These are phyloP conservation scores for Trichoderma asperellum DNA, from an alignment of 2,329 filamentous ascomycete genomes.

Conservation along the genomic window DNA sequence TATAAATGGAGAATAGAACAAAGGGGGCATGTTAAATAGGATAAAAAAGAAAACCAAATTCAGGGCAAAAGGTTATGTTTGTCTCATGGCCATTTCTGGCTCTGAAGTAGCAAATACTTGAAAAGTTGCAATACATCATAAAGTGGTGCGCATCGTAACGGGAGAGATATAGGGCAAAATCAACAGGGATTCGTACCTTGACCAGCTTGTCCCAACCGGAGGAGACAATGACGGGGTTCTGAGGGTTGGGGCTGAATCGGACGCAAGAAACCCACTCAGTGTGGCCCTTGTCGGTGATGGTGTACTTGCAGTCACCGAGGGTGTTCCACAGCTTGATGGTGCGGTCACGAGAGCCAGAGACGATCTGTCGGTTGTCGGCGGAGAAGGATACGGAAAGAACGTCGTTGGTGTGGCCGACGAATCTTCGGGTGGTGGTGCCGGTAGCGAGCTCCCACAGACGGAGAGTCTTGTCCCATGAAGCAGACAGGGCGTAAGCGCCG, in stretches of 20 bases:
- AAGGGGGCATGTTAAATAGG: not conserved
- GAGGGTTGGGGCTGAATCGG: conserved; percentile 99
- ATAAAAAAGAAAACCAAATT: conserved; percentile 49
- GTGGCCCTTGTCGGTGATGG: conserved; percentile 99
- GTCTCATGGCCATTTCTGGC: conserved; percentile 91
- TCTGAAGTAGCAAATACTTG: conserved; percentile 99
- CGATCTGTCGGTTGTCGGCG: conserved; percentile 99
- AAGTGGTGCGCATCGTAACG: conserved; percentile 36
- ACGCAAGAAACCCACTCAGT: conserved; percentile 99
- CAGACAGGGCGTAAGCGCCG: conserved; percentile 97
- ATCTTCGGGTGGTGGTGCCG: conserved; percentile 95
- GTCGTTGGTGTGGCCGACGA: conserved; percentile 99
- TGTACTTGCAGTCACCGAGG: conserved; percentile 99
- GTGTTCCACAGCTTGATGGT: conserved; percentile 99
- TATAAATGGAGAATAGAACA: too few relatives aligned
- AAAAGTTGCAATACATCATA: conserved; percentile 87
- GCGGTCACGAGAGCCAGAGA: conserved; percentile 96
- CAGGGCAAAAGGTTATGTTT: conserved; percentile 85
- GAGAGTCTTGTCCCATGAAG: conserved; percentile 99
- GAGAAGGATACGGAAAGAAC: conserved; percentile 99
- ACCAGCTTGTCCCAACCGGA: conserved; percentile 99
- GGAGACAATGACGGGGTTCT: conserved; percentile 99
- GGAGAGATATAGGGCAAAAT: conserved; percentile 20
- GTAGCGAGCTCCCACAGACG: conserved; percentile 98
- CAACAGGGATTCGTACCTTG: conserved; percentile 73